phyloP scores from a whole-genome alignment of 495 filamentous ascomycete genomes.

The Aspergillus hancockii region DNA sequence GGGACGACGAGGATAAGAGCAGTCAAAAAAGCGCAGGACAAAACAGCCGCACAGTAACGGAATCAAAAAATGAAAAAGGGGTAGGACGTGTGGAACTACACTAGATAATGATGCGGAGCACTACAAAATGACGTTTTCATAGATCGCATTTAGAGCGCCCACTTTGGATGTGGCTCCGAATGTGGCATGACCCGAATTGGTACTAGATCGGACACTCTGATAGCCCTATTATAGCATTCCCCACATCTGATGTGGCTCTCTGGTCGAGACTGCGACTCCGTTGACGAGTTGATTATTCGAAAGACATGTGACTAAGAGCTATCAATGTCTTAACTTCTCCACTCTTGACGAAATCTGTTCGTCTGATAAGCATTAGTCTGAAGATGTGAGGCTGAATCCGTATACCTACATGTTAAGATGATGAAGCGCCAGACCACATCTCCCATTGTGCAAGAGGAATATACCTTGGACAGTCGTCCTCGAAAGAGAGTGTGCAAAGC shows the following conservation, averaged over 20 bases:
- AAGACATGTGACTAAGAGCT: neutral
- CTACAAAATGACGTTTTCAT: neutral
- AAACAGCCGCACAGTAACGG: no score
- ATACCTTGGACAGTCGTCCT: neutral
- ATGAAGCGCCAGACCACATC: neutral
- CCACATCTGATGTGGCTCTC: neutral
- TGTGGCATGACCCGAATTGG: neutral
- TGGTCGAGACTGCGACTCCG: neutral
- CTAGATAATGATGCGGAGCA: no score
- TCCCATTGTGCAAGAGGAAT: neutral
- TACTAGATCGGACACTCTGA: neutral
- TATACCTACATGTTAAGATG: no score
- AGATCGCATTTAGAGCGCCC: neutral
- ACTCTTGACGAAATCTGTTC: neutral
- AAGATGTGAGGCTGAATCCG: no score
- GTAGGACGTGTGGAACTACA: no score
- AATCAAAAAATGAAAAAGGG: no score
- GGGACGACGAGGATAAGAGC: no score
- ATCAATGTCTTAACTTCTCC: neutral
- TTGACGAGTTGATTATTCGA: neutral
- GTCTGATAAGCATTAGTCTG: no score
- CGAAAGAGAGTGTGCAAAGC: constrained; percentile 47
- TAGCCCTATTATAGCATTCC: neutral
- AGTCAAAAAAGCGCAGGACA: no score
- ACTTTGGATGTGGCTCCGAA: neutral